Percentiles rank a stretch among this genome's conserved stretches.
These are phyloP conservation scores for Puccinia horiana DNA, from an alignment of 1,284 basidiomycete species.

Conservation along the genomic window DNA sequence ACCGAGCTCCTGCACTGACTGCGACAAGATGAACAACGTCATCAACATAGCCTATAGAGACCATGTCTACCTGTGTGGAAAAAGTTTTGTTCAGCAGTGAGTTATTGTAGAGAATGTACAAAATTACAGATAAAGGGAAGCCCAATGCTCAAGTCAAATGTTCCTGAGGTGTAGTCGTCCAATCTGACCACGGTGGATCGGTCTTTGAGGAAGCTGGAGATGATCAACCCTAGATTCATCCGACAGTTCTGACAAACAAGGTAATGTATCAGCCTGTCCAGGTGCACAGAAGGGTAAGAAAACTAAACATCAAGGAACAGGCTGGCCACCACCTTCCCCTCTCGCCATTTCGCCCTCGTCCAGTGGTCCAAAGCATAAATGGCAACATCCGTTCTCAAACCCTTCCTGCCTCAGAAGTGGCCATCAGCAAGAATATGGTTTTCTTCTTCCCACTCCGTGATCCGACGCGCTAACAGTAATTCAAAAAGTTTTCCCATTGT, in stretches of 20 bases:
- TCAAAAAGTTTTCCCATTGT: neutral
- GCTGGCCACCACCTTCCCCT: neutral
- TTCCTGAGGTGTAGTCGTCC: neutral
- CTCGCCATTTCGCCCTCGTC: neutral
- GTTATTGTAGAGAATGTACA: conserved; percentile 7
- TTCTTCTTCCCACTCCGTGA: neutral
- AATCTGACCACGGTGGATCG: neutral
- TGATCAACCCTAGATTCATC: neutral
- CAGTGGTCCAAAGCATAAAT: neutral
- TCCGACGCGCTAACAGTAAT: neutral
- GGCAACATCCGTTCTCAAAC: neutral
- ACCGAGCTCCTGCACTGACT: neutral
- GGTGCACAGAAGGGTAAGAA: conserved; percentile 15
- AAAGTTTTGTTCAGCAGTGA: neutral
- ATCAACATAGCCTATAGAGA: neutral
- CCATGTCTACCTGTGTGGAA: neutral
- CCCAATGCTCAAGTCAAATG: neutral
- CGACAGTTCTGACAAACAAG: neutral
- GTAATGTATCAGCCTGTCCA: neutral
- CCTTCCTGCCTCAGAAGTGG: neutral
- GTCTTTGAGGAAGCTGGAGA: neutral
- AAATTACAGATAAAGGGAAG: neutral
- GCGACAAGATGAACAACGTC: neutral
- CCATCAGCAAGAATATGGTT: neutral
- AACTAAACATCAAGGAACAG: conserved; percentile 21